Evolutionary conservation across 2,329 filamentous ascomycete genomes (phyloP).

Genomic region (Fusarium coffeatum): DNA sequence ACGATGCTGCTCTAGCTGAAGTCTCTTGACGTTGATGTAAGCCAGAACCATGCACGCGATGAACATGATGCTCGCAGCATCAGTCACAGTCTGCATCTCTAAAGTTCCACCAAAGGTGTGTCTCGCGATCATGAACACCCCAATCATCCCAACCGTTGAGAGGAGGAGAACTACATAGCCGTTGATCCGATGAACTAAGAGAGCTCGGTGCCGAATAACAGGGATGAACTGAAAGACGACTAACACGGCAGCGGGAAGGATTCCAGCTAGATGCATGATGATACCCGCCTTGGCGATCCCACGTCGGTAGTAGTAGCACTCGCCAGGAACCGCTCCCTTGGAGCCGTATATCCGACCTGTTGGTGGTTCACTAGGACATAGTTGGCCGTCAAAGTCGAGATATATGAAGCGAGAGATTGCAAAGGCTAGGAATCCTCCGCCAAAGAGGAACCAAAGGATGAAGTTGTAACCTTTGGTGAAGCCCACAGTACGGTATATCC

Average conservation of each 20-base stretch:
- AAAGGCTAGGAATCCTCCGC: constrained; percentile 50
- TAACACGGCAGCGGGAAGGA: constrained; percentile 60
- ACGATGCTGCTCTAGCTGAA: constrained; percentile 72
- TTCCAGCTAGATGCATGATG: constrained; percentile 57
- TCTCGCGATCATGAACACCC: constrained; percentile 64
- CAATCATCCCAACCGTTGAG: constrained; percentile 57
- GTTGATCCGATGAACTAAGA: constrained; percentile 69
- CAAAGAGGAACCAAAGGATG: constrained; percentile 62
- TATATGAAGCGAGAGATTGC: constrained; percentile 40
- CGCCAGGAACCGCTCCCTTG: constrained; percentile 48
- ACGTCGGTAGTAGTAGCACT: constrained; percentile 55
- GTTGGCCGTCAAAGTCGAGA: constrained; percentile 47
- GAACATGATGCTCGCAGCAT: constrained; percentile 59
- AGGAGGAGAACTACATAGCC: constrained; percentile 67
- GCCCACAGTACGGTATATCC: constrained; percentile 60
- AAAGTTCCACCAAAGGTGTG: constrained; percentile 66
- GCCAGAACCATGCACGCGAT: constrained; percentile 58
- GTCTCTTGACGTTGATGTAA: constrained; percentile 66
- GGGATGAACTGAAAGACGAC: constrained; percentile 63
- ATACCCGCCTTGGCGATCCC: constrained; percentile 52
- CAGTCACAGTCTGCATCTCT: constrained; percentile 59
- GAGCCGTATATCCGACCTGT: constrained; percentile 3
- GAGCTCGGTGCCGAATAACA: constrained; percentile 57
- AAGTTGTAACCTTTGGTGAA: constrained; percentile 70
- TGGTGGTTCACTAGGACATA: constrained; percentile 45